Conservation (phyloP, 2,329 filamentous ascomycete genomes). For the Colletotrichum eremochloae region DNA sequence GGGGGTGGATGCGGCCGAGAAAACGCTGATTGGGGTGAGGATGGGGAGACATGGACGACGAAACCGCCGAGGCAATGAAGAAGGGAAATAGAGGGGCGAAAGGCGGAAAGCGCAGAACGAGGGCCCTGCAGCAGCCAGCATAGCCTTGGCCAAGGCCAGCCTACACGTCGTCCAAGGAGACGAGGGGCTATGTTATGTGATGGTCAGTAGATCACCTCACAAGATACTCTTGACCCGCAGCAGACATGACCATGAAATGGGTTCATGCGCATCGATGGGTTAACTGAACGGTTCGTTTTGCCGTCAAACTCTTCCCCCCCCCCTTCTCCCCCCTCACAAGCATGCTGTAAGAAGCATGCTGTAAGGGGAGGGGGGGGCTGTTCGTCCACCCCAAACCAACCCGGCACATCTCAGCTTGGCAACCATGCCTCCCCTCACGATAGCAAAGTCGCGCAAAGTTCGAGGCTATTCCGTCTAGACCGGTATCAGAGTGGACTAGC, state of each 20-base stretch:
- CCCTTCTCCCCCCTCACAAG: neutral
- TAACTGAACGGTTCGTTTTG: neutral
- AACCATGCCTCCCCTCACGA: neutral
- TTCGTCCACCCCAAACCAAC: neutral
- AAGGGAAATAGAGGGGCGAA: neutral
- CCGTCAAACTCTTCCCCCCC: neutral
- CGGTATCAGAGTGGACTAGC: slow-evolving; percentile 6
- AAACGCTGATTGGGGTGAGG: neutral
- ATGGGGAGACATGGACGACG: neutral
- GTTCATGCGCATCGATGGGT: slow-evolving; percentile 10
- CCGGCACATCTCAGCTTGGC: neutral
- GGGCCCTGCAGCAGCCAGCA: neutral
- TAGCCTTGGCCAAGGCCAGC: slow-evolving; percentile 15
- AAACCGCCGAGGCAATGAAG: neutral
- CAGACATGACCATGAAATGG: slow-evolving; percentile 6
- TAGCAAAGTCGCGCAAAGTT: neutral
- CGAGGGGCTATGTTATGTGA: neutral
- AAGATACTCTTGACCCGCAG: neutral
- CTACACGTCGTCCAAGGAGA: neutral
- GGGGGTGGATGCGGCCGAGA: slow-evolving; percentile 22
- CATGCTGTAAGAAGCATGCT: no score
- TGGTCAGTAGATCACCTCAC: neutral
- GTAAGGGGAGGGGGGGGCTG: neutral
- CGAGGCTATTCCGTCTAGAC: slow-evolving; percentile 12
- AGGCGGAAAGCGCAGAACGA: neutral